A percentile compares a stretch with the other conserved stretches of the same genome.
phyloP scores from a whole-genome alignment of 306 rosid species.

The barrel medic (Medicago truncatula) region DNA sequence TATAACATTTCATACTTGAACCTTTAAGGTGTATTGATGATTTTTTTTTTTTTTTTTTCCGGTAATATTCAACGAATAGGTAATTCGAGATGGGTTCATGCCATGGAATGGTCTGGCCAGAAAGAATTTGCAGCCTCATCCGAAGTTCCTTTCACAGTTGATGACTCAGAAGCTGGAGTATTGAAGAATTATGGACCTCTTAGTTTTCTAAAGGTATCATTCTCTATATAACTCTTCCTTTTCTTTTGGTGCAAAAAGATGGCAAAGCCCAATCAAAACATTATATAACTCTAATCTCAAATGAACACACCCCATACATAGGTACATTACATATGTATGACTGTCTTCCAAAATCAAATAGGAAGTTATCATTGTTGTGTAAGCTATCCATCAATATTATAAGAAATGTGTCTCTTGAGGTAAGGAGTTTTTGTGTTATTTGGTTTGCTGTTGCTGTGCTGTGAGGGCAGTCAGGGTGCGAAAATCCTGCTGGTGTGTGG shows the following conservation, averaged over 20 bases:
- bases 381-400: background rate
- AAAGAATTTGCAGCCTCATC: slow-evolving; percentile 68
- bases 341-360: slow-evolving; percentile 1
- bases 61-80: slow-evolving; percentile 57
- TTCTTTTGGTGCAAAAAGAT: too few species aligned
- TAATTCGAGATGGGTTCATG: slow-evolving; percentile 97
- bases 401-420: too few species aligned
- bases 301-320: background rate
- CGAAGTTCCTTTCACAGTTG: slow-evolving; percentile 74
- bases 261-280: background rate
- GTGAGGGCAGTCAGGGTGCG: too few species aligned
- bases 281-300: background rate
- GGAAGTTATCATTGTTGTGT: slow-evolving; percentile 26
- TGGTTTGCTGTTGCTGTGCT: too few species aligned
- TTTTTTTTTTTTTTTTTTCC: slow-evolving; percentile 10
- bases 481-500: too few species aligned
- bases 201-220: slow-evolving; percentile 86
- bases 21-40: slow-evolving; percentile 36
- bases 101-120: slow-evolving; percentile 98
- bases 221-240: slow-evolving; percentile 8
- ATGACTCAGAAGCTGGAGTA: slow-evolving; percentile 82
- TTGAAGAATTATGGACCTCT: slow-evolving; percentile 83
- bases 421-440: too few species aligned
- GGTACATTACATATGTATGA: slow-evolving; percentile 2
- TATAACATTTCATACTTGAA: slow-evolving; percentile 25